Percentiles rank a stretch among this genome's conserved stretches.
These are phyloP conservation scores for Clonostachys byssicola DNA, from an alignment of 2,329 filamentous ascomycete species.

Conservation along the genomic window DNA sequence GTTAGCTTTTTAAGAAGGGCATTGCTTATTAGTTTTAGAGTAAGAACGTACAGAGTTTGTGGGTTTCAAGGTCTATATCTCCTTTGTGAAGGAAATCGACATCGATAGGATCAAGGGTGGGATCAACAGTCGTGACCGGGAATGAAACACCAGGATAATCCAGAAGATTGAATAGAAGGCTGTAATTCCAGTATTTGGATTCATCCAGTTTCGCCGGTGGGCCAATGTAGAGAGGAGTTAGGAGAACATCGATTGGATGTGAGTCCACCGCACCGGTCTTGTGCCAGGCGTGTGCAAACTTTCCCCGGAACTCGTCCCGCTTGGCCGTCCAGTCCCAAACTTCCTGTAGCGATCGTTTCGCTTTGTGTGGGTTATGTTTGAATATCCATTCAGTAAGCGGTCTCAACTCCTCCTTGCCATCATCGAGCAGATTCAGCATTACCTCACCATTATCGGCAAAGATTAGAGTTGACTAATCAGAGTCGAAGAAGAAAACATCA, in stretches of 20 bases:
- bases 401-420: neutral
- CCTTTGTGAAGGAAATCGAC: neutral
- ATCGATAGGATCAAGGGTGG: neutral
- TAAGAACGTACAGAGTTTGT: too few species aligned
- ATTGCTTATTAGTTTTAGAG: too few species aligned
- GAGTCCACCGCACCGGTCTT: neutral
- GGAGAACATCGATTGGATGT: constrained; percentile 1
- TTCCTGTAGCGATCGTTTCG: neutral
- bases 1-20: neutral
- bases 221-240: neutral
- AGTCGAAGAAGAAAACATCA: too few species aligned
- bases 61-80: too few species aligned
- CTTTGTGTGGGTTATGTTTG: neutral
- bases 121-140: neutral
- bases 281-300: neutral
- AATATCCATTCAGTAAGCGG: neutral
- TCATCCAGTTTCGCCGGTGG: neutral
- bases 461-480: neutral
- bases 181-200: neutral
- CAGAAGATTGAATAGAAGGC: neutral
- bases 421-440: neutral
- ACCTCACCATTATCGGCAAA: neutral
- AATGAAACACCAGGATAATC: constrained; percentile 1
- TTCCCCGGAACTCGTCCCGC: neutral
- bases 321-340: neutral